These are phyloP conservation scores for Kokia cookei DNA, from an alignment of 441 rosid genomes.

Conservation along the genomic window DNA sequence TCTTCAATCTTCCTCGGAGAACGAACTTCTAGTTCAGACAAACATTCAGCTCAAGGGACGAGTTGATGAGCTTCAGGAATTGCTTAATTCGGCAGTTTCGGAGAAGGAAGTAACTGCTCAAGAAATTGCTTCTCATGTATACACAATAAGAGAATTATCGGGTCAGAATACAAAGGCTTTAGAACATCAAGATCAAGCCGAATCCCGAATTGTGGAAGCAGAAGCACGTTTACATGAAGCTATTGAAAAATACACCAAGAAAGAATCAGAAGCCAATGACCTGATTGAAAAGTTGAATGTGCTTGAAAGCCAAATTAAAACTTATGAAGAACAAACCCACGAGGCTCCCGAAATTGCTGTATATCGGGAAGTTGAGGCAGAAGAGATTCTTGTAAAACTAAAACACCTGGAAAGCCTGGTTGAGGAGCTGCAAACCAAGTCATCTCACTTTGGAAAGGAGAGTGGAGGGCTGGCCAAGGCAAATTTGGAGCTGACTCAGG, in stretches of 20 bases:
- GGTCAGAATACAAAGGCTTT: slow-evolving; percentile 50
- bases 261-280: slow-evolving; percentile 47
- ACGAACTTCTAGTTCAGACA: slow-evolving; percentile 62
- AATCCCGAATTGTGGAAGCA: slow-evolving; percentile 31
- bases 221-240: slow-evolving; percentile 56
- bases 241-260: slow-evolving; percentile 33
- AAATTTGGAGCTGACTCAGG: slow-evolving; percentile 72
- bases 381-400: slow-evolving; percentile 46
- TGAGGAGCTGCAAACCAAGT: slow-evolving; percentile 58
- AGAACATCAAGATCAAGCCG: slow-evolving; percentile 47
- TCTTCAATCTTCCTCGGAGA: slow-evolving; percentile 55
- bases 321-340: slow-evolving; percentile 41
- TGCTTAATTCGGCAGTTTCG: slow-evolving; percentile 43
- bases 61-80: slow-evolving; percentile 68
- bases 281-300: slow-evolving; percentile 55
- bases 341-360: slow-evolving; percentile 57
- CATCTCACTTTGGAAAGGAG: slow-evolving; percentile 58
- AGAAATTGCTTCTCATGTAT: slow-evolving; percentile 46
- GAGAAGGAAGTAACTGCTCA: slow-evolving; percentile 64
- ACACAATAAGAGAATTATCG: slow-evolving; percentile 40
- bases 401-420: slow-evolving; percentile 54
- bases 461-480: slow-evolving; percentile 68
- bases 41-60: slow-evolving; percentile 70
- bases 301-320: slow-evolving; percentile 51
- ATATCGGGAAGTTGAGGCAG: slow-evolving; percentile 54